phyloP scores from a whole-genome alignment of 805 yeast genomes.

The Nematodospora valgi region DNA sequence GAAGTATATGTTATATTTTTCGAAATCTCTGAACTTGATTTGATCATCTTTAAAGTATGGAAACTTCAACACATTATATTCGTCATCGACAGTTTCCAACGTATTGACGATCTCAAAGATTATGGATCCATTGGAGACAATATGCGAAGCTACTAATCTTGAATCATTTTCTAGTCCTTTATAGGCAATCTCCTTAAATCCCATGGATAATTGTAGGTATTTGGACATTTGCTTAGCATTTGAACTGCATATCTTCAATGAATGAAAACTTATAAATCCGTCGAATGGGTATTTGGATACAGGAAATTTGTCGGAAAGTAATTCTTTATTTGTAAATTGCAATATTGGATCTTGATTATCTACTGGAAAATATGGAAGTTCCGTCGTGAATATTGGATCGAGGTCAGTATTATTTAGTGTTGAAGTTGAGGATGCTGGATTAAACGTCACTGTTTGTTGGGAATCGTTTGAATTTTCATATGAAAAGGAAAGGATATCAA shows the following conservation, averaged over 20 bases:
- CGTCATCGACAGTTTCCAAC: slow-evolving; percentile 23
- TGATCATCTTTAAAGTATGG: slow-evolving; percentile 13
- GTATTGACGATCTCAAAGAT: slow-evolving; percentile 47
- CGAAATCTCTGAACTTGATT: slow-evolving; percentile 17
- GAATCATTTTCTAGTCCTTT: slow-evolving; percentile 70
- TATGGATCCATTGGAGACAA: slow-evolving; percentile 54
- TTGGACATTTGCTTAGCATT: slow-evolving; percentile 65
- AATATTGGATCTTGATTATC: slow-evolving; percentile 15
- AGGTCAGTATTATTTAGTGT: neutral
- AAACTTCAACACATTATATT: slow-evolving; percentile 9
- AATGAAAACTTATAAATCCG: slow-evolving; percentile 52
- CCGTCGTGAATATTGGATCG: slow-evolving; percentile 2
- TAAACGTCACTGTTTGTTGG: slow-evolving; percentile 1
- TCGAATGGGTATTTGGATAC: slow-evolving; percentile 19
- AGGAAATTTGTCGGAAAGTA: slow-evolving; percentile 17
- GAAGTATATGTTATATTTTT: slow-evolving; percentile 14
- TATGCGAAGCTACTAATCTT: slow-evolving; percentile 52
- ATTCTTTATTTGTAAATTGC: slow-evolving; percentile 14
- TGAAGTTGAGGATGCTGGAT: slow-evolving; percentile 3
- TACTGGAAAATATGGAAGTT: slow-evolving; percentile 19
- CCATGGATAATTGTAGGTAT: slow-evolving; percentile 52
- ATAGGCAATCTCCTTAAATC: slow-evolving; percentile 62
- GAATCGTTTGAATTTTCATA: slow-evolving; percentile 3
- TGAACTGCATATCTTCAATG: slow-evolving; percentile 68
- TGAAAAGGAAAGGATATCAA: neutral